phyloP scores from a whole-genome alignment of 2,329 filamentous ascomycete species.

The Scolecobasidium constrictum region DNA sequence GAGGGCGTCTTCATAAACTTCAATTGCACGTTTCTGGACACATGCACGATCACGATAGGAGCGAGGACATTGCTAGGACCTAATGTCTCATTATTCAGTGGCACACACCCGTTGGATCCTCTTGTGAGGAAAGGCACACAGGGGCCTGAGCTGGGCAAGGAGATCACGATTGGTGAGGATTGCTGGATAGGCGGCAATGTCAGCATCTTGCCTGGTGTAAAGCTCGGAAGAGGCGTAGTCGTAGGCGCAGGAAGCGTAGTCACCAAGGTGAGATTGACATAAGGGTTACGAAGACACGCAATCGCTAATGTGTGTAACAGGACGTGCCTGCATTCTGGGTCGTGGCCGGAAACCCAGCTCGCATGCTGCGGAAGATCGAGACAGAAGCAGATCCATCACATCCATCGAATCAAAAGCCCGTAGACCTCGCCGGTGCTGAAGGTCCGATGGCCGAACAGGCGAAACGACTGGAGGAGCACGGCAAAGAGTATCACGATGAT shows the following conservation, averaged over 20 bases:
- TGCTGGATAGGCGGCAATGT: constrained; percentile 49
- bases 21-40: constrained; percentile 68
- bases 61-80: constrained; percentile 69
- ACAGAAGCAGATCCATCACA: constrained; percentile 8
- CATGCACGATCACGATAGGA: constrained; percentile 62
- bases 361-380: constrained; percentile 34
- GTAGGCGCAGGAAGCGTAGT: constrained; percentile 77
- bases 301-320: constrained; percentile 15
- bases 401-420: constrained; percentile 2
- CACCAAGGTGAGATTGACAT: constrained; percentile 50
- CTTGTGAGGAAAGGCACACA: constrained; percentile 59
- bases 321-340: constrained; percentile 53
- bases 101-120: constrained; percentile 67
- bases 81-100: constrained; percentile 65
- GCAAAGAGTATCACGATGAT: constrained; percentile 4
- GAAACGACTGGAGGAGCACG: constrained; percentile 2
- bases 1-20: constrained; percentile 65
- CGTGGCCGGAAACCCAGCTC: constrained; percentile 58
- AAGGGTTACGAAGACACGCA: not conserved
- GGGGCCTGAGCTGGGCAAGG: constrained; percentile 64
- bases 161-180: constrained; percentile 68
- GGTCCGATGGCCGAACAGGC: constrained; percentile 8
- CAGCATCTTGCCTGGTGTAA: constrained; percentile 62
- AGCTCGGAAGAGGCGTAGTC: constrained; percentile 60
- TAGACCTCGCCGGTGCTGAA: constrained; percentile 2